Conservation (phyloP, 1,284 basidiomycete species). For the Ustilago xerochloae region DNA sequence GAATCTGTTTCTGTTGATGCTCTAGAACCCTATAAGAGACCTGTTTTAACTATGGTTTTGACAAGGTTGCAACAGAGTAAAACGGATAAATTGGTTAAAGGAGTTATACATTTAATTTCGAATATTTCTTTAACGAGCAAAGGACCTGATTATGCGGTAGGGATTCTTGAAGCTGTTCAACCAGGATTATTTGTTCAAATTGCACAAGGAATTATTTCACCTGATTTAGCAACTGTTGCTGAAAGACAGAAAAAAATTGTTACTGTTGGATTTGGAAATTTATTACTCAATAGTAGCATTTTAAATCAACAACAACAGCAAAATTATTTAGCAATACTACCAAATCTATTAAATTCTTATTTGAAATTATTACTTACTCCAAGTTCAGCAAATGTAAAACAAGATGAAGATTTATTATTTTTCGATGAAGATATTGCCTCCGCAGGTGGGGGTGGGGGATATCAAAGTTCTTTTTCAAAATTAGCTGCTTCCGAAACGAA, state of each 20-base stretch:
- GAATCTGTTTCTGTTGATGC: constrained; percentile 77
- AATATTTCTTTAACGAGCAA: constrained; percentile 55
- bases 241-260: constrained; percentile 85
- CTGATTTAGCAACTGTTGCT: constrained; percentile 82
- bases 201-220: constrained; percentile 80
- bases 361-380: constrained; percentile 75
- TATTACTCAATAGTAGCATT: constrained; percentile 72
- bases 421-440: constrained; percentile 82
- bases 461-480: constrained; percentile 91
- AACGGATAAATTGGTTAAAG: constrained; percentile 87
- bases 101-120: constrained; percentile 82
- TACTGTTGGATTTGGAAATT: constrained; percentile 81
- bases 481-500: constrained; percentile 81
- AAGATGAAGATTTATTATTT: constrained; percentile 74
- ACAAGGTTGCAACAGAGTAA: constrained; percentile 87
- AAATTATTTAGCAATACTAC: constrained; percentile 65
- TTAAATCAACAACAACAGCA: constrained; percentile 78
- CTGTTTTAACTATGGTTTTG: constrained; percentile 82
- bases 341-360: constrained; percentile 71
- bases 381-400: constrained; percentile 76
- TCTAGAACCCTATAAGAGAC: constrained; percentile 78
- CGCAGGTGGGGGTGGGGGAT: too few relatives aligned
- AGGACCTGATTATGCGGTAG: constrained; percentile 80
- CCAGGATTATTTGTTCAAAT: constrained; percentile 84
- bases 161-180: constrained; percentile 84